Evolutionary conservation across 148 eudicot genomes (phyloP).

Genomic region (Vaccinium darrowii): DNA sequence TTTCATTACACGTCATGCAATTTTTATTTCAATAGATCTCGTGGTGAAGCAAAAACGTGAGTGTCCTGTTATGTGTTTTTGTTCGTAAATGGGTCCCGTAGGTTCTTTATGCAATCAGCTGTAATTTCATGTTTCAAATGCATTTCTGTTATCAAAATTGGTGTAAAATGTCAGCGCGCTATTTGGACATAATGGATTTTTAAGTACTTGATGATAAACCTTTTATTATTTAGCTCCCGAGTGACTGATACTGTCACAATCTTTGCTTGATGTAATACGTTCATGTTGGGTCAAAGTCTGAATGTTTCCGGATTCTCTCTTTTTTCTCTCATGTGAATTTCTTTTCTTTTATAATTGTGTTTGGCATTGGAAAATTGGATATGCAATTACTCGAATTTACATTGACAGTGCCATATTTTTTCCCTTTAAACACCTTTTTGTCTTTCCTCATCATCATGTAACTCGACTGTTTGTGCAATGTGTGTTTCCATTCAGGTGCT

Average conservation of each 20-base stretch:
- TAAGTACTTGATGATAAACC: background rate
- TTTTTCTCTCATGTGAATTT: background rate
- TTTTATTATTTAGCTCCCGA: background rate
- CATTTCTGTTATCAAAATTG: background rate
- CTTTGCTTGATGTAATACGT: background rate
- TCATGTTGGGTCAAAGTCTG: background rate
- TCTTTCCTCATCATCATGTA: background rate
- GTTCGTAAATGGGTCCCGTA: background rate
- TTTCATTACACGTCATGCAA: background rate
- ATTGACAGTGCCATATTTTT: background rate
- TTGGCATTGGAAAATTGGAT: background rate
- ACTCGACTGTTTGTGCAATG: constrained; percentile 1
- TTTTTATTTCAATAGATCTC: background rate
- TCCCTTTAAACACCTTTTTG: background rate
- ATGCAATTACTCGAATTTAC: background rate
- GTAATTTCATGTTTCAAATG: background rate
- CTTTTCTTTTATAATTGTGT: background rate
- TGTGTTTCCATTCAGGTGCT: constrained; percentile 49
- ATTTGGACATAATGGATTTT: background rate
- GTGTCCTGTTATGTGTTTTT: background rate
- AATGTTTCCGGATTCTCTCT: background rate
- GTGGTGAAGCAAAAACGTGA: background rate
- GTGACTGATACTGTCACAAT: background rate
- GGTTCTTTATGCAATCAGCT: background rate
- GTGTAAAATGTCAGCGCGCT: background rate